phyloP scores from a whole-genome alignment of 1,139 yeast species.

The Blastobotrys capitulatus region DNA sequence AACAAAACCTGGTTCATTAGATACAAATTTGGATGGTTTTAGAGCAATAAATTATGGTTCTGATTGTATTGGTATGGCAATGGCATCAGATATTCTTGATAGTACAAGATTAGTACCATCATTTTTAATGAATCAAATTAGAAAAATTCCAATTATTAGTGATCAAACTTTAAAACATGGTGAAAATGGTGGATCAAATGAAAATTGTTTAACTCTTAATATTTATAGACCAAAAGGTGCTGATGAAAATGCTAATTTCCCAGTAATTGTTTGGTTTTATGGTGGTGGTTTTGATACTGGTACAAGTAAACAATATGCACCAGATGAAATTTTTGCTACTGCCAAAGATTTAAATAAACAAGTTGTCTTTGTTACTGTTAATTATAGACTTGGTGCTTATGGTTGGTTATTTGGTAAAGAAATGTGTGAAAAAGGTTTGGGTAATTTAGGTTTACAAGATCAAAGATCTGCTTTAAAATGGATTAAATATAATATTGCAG shows the following conservation, averaged over 20 bases:
- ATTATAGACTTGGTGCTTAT: slow-evolving; percentile 33
- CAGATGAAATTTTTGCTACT: slow-evolving; percentile 1
- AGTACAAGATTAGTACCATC: not conserved
- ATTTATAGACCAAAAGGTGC: slow-evolving; percentile 19
- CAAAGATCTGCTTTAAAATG: slow-evolving; percentile 37
- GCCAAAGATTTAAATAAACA: slow-evolving; percentile 19
- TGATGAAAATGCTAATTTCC: slow-evolving; percentile 18
- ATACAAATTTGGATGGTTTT: slow-evolving; percentile 8
- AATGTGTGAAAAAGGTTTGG: slow-evolving; percentile 24
- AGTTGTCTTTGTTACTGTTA: slow-evolving; percentile 33
- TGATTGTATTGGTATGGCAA: slow-evolving; percentile 10
- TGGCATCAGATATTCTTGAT: not conserved
- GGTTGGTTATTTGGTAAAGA: slow-evolving; percentile 32
- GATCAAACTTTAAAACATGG: not conserved
- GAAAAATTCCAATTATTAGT: not conserved
- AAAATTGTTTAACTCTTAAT: slow-evolving; percentile 22
- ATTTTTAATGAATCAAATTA: not conserved
- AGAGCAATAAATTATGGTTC: slow-evolving; percentile 11
- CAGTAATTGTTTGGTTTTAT: slow-evolving; percentile 35
- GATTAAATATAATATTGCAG: slow-evolving; percentile 34
- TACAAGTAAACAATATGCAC: not conserved
- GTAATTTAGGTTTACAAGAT: slow-evolving; percentile 33
- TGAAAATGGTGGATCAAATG: slow-evolving; percentile 5
- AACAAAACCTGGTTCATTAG: slow-evolving; percentile 10
- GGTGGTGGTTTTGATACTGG: slow-evolving; percentile 34